Percentiles rank a stretch among this genome's conserved stretches.
Evolutionary conservation across 805 yeast species (phyloP).

Genomic region (Wickerhamomyces queroliae): DNA sequence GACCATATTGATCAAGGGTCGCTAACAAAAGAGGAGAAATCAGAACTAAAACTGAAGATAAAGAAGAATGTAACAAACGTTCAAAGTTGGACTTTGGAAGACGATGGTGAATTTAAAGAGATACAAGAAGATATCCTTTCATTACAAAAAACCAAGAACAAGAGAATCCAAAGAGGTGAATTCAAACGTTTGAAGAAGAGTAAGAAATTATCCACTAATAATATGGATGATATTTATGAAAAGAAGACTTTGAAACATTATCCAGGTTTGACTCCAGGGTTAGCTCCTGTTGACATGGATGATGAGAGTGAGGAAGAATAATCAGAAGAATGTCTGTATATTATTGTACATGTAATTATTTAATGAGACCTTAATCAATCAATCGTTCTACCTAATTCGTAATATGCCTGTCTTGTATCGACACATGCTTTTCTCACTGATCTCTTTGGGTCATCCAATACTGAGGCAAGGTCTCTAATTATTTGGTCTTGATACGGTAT

Average conservation of each 20-base stretch:
- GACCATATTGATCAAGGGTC: conserved; percentile 25
- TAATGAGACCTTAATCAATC: conserved; percentile 17
- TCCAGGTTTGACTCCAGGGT: conserved; percentile 77
- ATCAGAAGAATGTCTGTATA: background rate
- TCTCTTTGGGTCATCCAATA: conserved; percentile 71
- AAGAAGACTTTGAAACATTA: conserved; percentile 24
- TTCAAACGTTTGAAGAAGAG: conserved; percentile 25
- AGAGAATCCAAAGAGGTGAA: conserved; percentile 11
- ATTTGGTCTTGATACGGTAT: conserved; percentile 47
- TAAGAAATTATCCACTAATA: conserved; percentile 21
- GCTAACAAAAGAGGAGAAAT: conserved; percentile 28
- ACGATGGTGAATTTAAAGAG: conserved; percentile 35
- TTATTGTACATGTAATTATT: background rate
- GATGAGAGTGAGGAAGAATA: conserved; percentile 37
- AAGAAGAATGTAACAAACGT: conserved; percentile 31
- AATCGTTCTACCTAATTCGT: conserved; percentile 39
- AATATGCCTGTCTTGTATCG: conserved; percentile 74
- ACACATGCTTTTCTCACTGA: conserved; percentile 70
- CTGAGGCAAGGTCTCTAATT: conserved; percentile 39
- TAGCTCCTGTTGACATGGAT: conserved; percentile 72
- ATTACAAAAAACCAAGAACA: conserved; percentile 28
- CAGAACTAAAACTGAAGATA: conserved; percentile 27
- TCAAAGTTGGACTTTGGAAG: conserved; percentile 36
- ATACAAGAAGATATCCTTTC: conserved; percentile 36
- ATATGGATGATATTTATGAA: conserved; percentile 27